These are phyloP conservation scores for Garcia nutans DNA, from an alignment of 345 rosid genomes.

Conservation along the genomic window DNA sequence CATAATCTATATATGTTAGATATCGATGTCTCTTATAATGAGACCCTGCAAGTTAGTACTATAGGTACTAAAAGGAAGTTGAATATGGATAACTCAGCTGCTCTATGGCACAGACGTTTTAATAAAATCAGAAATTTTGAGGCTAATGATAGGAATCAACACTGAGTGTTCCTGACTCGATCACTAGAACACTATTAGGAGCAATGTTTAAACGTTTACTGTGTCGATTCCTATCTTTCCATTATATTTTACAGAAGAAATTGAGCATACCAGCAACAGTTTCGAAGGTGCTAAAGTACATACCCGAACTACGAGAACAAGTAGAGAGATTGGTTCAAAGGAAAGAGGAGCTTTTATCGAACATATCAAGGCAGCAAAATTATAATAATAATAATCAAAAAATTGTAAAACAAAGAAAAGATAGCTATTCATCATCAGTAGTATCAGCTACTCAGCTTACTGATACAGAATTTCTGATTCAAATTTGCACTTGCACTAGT, in stretches of 20 bases:
- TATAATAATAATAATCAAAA: not conserved
- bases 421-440: not conserved
- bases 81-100: too few relatives aligned
- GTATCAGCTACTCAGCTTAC: conserved; percentile 42
- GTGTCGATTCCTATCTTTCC: too few relatives aligned
- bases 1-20: too few relatives aligned
- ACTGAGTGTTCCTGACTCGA: too few relatives aligned
- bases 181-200: too few relatives aligned
- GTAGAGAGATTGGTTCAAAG: conserved; percentile 34
- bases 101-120: too few relatives aligned
- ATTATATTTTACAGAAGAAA: conserved; percentile 35
- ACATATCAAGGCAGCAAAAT: conserved; percentile 25
- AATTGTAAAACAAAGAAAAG: conserved; percentile 23
- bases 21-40: too few relatives aligned
- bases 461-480: conserved; percentile 49
- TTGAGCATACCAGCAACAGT: conserved; percentile 55
- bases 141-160: too few relatives aligned
- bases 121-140: too few relatives aligned
- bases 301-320: conserved; percentile 51
- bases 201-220: too few relatives aligned
- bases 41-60: too few relatives aligned
- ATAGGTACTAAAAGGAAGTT: too few relatives aligned
- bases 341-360: conserved; percentile 49
- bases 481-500: conserved; percentile 31
- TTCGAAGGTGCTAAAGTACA: conserved; percentile 42